These are phyloP conservation scores for Maudiozyma humilis DNA, from an alignment of 1,139 yeast species.

Conservation along the genomic window DNA sequence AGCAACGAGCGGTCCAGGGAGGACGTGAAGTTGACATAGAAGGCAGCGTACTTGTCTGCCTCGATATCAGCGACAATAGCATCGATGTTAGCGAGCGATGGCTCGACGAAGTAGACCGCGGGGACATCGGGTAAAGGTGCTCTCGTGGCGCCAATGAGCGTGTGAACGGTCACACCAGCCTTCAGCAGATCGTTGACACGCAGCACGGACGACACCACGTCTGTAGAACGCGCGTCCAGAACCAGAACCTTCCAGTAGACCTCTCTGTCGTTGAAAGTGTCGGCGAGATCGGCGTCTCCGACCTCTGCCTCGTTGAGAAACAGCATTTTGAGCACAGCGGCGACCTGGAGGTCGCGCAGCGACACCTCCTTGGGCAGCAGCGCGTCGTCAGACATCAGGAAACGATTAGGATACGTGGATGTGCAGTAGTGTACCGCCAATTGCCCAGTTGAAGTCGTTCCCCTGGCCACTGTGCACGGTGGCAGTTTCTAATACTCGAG, in stretches of 20 bases:
- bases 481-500: too few relatives aligned
- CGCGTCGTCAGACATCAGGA: constrained; percentile 1
- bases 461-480: too few relatives aligned
- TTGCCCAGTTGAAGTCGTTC: too few relatives aligned
- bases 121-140: constrained; percentile 88
- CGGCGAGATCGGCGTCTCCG: constrained; percentile 45
- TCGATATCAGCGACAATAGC: constrained; percentile 64
- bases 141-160: constrained; percentile 59
- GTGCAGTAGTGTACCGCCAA: too few relatives aligned
- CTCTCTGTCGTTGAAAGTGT: constrained; percentile 48
- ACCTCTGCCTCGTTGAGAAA: constrained; percentile 51
- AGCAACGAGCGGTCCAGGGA: constrained; percentile 66
- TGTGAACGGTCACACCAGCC: constrained; percentile 86
- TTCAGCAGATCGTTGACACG: constrained; percentile 83
- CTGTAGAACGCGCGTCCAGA: constrained; percentile 72
- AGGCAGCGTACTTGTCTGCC: constrained; percentile 65
- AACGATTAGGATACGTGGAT: too few relatives aligned
- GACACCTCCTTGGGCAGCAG: constrained; percentile 14
- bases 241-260: constrained; percentile 90
- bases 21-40: constrained; percentile 80
- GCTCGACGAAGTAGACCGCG: constrained; percentile 83
- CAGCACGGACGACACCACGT: constrained; percentile 78
- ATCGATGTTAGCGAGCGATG: constrained; percentile 67
- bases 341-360: constrained; percentile 27
- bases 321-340: constrained; percentile 72